A percentile compares a stretch with the other conserved stretches of the same genome.
These are phyloP conservation scores for Cucumis cinereus DNA, from an alignment of 306 rosid species.

Conservation along the genomic window DNA sequence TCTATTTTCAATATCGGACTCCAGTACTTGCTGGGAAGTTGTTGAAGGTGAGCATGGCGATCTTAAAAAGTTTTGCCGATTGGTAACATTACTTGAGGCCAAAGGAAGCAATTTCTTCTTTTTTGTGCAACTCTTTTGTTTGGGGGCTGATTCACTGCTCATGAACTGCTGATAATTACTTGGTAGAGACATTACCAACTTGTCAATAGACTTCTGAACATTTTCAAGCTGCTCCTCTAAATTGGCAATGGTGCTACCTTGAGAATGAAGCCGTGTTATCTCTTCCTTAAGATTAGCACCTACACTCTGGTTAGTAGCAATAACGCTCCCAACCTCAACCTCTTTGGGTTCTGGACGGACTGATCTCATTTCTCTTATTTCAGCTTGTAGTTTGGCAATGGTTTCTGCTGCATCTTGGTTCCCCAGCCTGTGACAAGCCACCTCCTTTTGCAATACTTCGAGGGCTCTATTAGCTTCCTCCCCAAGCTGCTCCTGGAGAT, in stretches of 20 bases:
- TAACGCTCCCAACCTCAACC: conserved; percentile 62
- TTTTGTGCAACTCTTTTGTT: conserved; percentile 55
- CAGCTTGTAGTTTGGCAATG: conserved; percentile 89
- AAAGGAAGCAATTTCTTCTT: conserved; percentile 78
- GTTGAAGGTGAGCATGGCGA: conserved; percentile 94
- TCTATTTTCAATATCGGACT: conserved; percentile 65
- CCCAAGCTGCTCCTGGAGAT: conserved; percentile 96
- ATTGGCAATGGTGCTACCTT: conserved; percentile 92
- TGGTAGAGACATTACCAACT: conserved; percentile 94
- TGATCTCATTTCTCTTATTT: conserved; percentile 80
- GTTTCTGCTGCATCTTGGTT: conserved; percentile 99
- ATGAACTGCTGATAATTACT: conserved; percentile 40
- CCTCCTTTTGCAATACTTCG: conserved; percentile 94
- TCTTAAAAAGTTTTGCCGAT: conserved; percentile 58
- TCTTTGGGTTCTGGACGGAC: conserved; percentile 47
- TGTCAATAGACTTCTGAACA: conserved; percentile 97
- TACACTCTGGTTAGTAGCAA: conserved; percentile 68
- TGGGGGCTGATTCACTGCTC: conserved; percentile 44
- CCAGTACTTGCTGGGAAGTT: conserved; percentile 54
- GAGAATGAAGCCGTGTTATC: conserved; percentile 93
- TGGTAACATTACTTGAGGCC: conserved; percentile 48
- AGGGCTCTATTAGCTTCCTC: conserved; percentile 96
- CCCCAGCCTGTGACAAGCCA: conserved; percentile 94
- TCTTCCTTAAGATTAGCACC: conserved; percentile 97
- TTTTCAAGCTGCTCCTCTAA: conserved; percentile 98